phyloP scores from a whole-genome alignment of 106 monocot genomes.

The Phalaenopsis equestris region DNA sequence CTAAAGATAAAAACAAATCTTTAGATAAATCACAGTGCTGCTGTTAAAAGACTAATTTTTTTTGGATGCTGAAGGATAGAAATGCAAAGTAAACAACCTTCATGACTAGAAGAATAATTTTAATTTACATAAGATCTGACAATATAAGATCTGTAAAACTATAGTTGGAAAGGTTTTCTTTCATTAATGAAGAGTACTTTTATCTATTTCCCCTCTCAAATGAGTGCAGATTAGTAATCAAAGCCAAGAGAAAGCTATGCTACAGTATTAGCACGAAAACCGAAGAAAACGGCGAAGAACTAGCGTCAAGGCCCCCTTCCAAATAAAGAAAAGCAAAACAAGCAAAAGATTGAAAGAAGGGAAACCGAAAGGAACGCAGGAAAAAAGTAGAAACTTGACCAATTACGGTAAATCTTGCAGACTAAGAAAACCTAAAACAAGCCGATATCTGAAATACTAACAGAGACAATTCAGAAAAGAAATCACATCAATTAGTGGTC shows the following conservation, averaged over 20 bases:
- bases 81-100: neutral
- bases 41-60: neutral
- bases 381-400: neutral
- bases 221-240: neutral
- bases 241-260: neutral
- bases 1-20: neutral
- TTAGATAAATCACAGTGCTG: neutral
- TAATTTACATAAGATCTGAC: neutral
- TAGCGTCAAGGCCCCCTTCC: neutral
- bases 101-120: neutral
- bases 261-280: neutral
- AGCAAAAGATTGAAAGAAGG: constrained; percentile 1
- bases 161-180: neutral
- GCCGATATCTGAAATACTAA: neutral
- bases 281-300: neutral
- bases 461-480: neutral
- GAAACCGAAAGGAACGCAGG: neutral
- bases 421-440: neutral
- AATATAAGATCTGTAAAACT: neutral
- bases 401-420: neutral
- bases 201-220: neutral
- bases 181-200: neutral
- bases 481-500: neutral
- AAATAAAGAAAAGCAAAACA: neutral
- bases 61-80: too few relatives aligned